Base-by-base conservation (phyloP, 306 rosid genomes). In the Castanea mollissima region DNA sequence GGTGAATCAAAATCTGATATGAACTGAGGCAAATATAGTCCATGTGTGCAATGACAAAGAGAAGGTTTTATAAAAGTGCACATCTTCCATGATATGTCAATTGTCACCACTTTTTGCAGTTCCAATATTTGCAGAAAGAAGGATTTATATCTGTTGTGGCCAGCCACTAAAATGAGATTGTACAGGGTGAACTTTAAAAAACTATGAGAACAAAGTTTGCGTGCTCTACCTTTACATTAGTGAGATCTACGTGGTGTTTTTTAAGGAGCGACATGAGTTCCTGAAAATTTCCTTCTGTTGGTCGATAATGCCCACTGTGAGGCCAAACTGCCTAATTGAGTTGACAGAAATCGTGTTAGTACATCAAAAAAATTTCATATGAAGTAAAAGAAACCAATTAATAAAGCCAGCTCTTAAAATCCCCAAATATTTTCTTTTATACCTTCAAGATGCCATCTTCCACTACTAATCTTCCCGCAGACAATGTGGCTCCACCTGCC, bases 301-400 rank as follows among this genome's bases (percentile, higher is more conserved):
- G 96, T 76, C 87, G 94, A 83, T 94, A 94, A 77, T 94, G 98
- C 67, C 97, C 98, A 74, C 98, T 94, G 84, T 94, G 98, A 85
- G 97, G 92, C 97, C 97, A 94, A 80, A 94, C 89, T 35, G 92
- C 89, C 98, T 88, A 78, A 78, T 73, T 52, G 38, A 78, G 55
- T 80, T 38, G 73, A 75, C 75, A 79, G 64, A 55, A 34, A 35
- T 55, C 41, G 2, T 51, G 55, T 88, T 38, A 89, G 83, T 41
- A 55, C 34, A 32, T 31, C 23, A 78, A 74, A 49, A 32, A 74
- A 56, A 1, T 21, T 32, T 44, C 55, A 23, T 29, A 58, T 3
- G 78, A 74, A 72, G 46, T 63, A 35, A 67, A 63, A 58, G 69
- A 74, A 65, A 31, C 74, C 57, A 77, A 70, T 31, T 59, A 3